A percentile compares a stretch with the other conserved stretches of the same genome.
These are phyloP conservation scores for Dovyalis caffra DNA, from an alignment of 345 rosid species.

Conservation along the genomic window DNA sequence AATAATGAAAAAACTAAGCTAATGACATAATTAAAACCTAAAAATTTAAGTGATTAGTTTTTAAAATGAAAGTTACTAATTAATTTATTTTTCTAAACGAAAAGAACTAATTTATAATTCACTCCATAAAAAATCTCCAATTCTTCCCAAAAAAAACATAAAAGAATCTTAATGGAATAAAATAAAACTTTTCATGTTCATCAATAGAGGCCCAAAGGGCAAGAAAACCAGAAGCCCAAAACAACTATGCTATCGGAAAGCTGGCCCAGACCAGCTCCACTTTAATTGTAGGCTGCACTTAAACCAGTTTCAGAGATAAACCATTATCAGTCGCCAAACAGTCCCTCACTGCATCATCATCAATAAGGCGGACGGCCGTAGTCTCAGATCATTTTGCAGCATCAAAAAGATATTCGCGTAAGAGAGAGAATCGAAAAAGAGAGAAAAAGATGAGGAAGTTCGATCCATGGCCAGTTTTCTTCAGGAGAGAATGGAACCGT, in stretches of 20 bases:
- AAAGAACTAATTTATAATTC: too few species aligned
- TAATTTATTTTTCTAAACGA: too few species aligned
- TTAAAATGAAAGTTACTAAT: too few species aligned
- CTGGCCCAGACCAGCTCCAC: neutral
- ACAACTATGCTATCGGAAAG: neutral
- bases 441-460: constrained; percentile 39
- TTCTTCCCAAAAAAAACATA: too few species aligned
- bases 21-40: too few species aligned
- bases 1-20: too few species aligned
- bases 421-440: neutral
- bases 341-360: neutral
- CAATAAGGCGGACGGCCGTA: neutral
- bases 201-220: too few species aligned
- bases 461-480: constrained; percentile 81
- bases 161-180: too few species aligned
- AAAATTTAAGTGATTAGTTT: too few species aligned
- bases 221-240: neutral
- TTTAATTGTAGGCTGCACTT: neutral
- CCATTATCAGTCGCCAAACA: neutral
- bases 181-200: too few species aligned
- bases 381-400: neutral
- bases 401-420: neutral
- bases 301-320: neutral
- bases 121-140: too few species aligned
- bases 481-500: constrained; percentile 74